Conservation (phyloP, 1,139 yeast genomes). For the Blastobotrys elegans region DNA sequence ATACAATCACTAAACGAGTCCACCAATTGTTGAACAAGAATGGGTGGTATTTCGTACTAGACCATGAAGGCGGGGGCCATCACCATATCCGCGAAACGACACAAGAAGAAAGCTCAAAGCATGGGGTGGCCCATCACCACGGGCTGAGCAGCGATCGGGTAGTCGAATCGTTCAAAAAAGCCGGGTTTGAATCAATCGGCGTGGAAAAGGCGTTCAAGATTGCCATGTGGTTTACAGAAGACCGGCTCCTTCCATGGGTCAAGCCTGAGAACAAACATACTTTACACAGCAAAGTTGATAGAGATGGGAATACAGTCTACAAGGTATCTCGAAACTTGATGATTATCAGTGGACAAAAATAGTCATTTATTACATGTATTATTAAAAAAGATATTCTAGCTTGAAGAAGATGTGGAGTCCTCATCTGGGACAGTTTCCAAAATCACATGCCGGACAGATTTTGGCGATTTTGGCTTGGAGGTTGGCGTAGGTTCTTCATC, state of each 20-base stretch:
- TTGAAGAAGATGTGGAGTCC: background rate
- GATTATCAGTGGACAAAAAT: constrained; percentile 19
- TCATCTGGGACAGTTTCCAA: constrained; percentile 27
- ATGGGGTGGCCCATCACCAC: constrained; percentile 16
- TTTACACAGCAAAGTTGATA: constrained; percentile 4
- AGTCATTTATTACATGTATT: background rate
- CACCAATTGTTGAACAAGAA: constrained; percentile 21
- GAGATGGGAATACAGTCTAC: constrained; percentile 16
- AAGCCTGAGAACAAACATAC: constrained; percentile 4
- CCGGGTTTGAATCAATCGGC: constrained; percentile 23
- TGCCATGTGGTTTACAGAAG: constrained; percentile 25
- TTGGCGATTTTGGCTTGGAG: background rate
- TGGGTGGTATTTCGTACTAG: constrained; percentile 28
- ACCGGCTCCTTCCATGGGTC: constrained; percentile 15
- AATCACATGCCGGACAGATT: constrained; percentile 20
- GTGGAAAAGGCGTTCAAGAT: constrained; percentile 18
- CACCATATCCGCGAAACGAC: constrained; percentile 7
- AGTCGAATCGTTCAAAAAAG: constrained; percentile 16
- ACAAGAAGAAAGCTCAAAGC: constrained; percentile 5
- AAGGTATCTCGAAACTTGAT: constrained; percentile 17
- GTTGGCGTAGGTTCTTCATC: background rate
- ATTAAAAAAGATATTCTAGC: background rate
- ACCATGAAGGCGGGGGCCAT: constrained; percentile 14
- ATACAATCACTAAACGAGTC: constrained; percentile 20
- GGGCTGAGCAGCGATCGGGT: constrained; percentile 23